phyloP scores from a whole-genome alignment of 108 stramenopile genomes.

The Nitzschia palea region DNA sequence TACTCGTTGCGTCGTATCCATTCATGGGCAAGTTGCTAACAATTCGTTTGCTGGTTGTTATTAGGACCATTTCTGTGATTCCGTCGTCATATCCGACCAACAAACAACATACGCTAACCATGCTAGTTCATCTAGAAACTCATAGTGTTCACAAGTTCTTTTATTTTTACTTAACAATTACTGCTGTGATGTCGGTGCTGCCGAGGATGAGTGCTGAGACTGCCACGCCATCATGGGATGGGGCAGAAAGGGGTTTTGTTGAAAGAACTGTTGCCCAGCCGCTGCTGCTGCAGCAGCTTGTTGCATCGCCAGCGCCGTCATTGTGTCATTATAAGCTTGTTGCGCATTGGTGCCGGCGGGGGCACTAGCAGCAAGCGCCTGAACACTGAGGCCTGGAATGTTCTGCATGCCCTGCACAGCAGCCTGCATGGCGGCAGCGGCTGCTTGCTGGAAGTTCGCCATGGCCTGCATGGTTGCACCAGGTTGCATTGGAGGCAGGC shows the following conservation, averaged over 20 bases:
- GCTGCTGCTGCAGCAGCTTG: conserved; percentile 47
- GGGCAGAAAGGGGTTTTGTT: conserved; percentile 27
- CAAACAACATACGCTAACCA: too few relatives aligned
- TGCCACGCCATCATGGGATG: conserved; percentile 18
- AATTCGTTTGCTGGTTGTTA: too few relatives aligned
- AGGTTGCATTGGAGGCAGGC: conserved; percentile 49
- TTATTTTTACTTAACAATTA: too few relatives aligned
- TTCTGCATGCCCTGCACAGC: conserved; percentile 50
- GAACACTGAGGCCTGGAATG: conserved; percentile 28
- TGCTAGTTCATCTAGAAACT: too few relatives aligned
- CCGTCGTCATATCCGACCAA: too few relatives aligned
- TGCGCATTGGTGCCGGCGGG: conserved; percentile 30
- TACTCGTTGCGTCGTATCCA: too few relatives aligned
- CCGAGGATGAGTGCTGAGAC: too few relatives aligned
- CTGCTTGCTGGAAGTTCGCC: conserved; percentile 68
- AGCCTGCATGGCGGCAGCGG: conserved; percentile 58
- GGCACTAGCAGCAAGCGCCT: conserved; percentile 18
- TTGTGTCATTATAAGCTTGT: conserved; percentile 50
- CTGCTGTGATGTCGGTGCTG: too few relatives aligned
- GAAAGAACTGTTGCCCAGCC: conserved; percentile 23
- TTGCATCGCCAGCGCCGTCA: conserved; percentile 62
- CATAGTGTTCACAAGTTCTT: too few relatives aligned
- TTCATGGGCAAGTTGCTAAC: too few relatives aligned
- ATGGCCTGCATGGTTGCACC: conserved; percentile 72
- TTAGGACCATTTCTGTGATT: too few relatives aligned